These are phyloP conservation scores for Fallopia convolvulus DNA, from an alignment of 148 eudicot species.

Conservation along the genomic window DNA sequence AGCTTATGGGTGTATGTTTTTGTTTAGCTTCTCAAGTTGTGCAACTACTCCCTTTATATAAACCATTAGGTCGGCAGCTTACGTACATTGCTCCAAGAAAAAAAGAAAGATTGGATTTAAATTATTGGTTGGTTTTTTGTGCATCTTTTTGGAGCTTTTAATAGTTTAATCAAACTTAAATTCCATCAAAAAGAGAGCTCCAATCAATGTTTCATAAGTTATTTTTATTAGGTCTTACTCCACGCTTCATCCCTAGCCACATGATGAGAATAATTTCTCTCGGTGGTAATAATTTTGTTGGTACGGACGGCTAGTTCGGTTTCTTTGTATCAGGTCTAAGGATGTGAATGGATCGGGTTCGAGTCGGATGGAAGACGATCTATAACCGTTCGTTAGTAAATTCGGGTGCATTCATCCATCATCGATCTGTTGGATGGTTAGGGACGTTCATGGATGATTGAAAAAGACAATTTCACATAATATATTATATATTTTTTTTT, in stretches of 20 bases:
- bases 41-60: constrained; percentile 7
- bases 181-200: background rate
- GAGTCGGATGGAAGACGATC: too few relatives aligned
- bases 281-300: background rate
- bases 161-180: background rate
- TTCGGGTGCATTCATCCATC: too few relatives aligned
- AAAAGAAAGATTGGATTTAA: background rate
- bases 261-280: background rate
- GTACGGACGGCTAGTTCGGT: background rate
- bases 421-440: too few relatives aligned
- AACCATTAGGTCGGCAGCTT: constrained; percentile 4
- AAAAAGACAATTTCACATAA: too few relatives aligned
- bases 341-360: too few relatives aligned
- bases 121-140: background rate
- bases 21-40: constrained; percentile 7
- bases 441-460: too few relatives aligned
- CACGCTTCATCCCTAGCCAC: constrained; percentile 3
- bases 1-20: background rate
- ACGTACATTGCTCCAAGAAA: background rate
- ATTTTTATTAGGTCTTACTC: background rate
- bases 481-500: too few relatives aligned
- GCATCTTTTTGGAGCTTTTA: background rate
- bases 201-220: background rate
- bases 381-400: too few relatives aligned
- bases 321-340: too few relatives aligned